Evolutionary conservation across 1,284 basidiomycete species (phyloP), one percentile per base, ranked within the genome.

Genomic region (Omphalotus olearius): DNA sequence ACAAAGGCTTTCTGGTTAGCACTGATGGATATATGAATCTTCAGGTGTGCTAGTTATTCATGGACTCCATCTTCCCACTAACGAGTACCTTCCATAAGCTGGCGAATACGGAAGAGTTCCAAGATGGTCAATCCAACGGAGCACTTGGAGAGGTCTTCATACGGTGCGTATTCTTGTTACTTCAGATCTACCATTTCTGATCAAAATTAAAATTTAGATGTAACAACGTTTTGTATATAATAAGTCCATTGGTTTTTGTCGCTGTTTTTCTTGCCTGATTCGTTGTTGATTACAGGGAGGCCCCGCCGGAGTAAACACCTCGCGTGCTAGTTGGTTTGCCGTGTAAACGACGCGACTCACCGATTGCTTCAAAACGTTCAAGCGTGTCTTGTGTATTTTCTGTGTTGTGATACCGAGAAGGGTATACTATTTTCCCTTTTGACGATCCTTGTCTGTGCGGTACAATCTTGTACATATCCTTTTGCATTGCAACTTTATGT

Each of bases 11-110:
- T 75, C 80, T 99, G 56, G 96, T 99, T 59, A 96, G 92, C 66
- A 98, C 96, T 4, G 97, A 99, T 71, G 92, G 92, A 26, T 99
- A 98, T 75, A 98, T 99, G 95, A 99, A 99, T 71, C 80, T 99
- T 49, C 97, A 99, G 79, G 95, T 93, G 61, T 57, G 79, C 56
- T 37, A 25, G 43, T 23, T 28, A 56, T 47, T 14, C 53, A 14
- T 44, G 33, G 13, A 7, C 9, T 33, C 2, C 30, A 26, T 37
- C 18, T 36, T 44, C 26, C 45, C 28, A 43, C 43, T 33, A 25
- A 20, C 18, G 47, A 30, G 53, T 25, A 46, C 37, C 40, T 44
- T 7, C 52, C 56, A 44, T 6, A 53, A 97, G 93, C 80, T 99
- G 49, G 95, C 95, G 41, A 98, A 99, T 69, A 95, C 97, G 2